Conservation (phyloP, 345 rosid species). For the Eucalyptus paniculata region DNA sequence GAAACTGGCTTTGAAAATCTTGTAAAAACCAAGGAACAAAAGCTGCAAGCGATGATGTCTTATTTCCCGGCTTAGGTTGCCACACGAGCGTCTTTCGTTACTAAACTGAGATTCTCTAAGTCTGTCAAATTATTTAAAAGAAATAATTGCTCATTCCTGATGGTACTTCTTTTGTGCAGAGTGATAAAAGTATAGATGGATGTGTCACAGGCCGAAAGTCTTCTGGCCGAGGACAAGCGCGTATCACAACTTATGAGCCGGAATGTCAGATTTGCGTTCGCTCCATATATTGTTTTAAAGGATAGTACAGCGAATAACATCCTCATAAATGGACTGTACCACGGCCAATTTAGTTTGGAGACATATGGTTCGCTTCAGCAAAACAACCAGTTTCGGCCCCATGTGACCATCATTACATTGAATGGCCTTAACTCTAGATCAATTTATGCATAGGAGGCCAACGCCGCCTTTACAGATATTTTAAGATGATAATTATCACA, state of each 20-base stretch:
- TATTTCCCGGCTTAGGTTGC: background rate
- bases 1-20: background rate
- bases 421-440: background rate
- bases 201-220: background rate
- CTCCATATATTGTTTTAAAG: background rate
- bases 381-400: background rate
- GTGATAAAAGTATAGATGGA: background rate
- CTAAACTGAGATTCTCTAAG: background rate
- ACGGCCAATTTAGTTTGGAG: background rate
- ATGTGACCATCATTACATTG: background rate
- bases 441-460: background rate
- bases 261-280: background rate
- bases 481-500: background rate
- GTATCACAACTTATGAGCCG: background rate
- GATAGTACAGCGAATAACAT: rapidly evolving
- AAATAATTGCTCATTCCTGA: background rate
- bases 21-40: background rate
- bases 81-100: background rate
- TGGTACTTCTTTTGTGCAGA: background rate
- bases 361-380: background rate
- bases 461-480: background rate
- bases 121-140: background rate
- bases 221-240: background rate
- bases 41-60: background rate
- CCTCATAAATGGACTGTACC: background rate